A percentile compares a stretch with the other conserved stretches of the same genome.
These are phyloP conservation scores for Leccinum variicolor DNA, from an alignment of 768 basidiomycete genomes.

Conservation along the genomic window DNA sequence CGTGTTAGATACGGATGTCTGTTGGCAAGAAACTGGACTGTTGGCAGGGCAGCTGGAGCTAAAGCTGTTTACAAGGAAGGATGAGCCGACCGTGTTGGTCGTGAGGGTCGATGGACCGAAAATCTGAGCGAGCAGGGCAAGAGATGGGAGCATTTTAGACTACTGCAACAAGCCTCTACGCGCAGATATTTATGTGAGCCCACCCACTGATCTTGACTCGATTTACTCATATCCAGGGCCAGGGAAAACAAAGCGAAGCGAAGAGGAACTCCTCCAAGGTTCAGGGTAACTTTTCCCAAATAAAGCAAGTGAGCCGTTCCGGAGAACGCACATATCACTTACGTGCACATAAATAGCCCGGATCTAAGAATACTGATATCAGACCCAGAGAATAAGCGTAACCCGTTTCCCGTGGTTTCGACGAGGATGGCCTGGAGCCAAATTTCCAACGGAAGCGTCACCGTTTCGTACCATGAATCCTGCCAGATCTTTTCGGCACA, in stretches of 20 bases:
- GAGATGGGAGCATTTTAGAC: conserved; percentile 14
- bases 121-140: conserved; percentile 22
- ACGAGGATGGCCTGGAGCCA: neutral
- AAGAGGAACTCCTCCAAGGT: neutral
- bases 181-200: conserved; percentile 6
- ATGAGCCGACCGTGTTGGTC: conserved; percentile 16
- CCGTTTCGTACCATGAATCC: neutral
- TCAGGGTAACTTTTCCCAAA: neutral
- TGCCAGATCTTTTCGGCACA: neutral
- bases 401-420: neutral
- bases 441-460: neutral
- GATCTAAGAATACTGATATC: too few species aligned
- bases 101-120: conserved; percentile 20
- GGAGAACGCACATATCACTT: neutral
- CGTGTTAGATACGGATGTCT: conserved; percentile 41
- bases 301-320: neutral
- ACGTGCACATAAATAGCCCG: neutral
- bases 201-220: neutral
- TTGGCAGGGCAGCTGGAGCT: conserved; percentile 52
- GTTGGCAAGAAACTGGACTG: conserved; percentile 53
- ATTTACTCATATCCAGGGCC: neutral
- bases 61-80: conserved; percentile 31
- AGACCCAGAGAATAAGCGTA: neutral
- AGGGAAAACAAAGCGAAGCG: neutral
- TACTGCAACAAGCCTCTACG: neutral